Base-by-base conservation (phyloP, 345 rosid species). In the Leavenworthia alabamica region DNA sequence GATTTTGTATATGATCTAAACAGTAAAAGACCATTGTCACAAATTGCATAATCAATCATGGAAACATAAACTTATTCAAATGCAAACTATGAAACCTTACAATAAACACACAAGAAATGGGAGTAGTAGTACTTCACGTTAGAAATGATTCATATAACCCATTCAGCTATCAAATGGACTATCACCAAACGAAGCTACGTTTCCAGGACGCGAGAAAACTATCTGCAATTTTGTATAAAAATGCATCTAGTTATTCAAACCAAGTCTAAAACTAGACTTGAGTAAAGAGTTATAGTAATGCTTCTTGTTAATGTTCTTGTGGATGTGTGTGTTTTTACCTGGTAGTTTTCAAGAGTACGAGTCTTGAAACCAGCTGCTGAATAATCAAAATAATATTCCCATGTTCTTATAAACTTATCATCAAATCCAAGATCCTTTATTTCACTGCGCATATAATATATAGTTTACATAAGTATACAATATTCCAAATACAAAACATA, bases 361-460 rank as follows among this genome's bases (percentile, higher is more conserved):
- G 91, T 70, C 78, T 82, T 86, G 75, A 85, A 92, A 47, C 94
- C 89, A 14, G 95, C 98, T 13, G 95, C 93, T 4, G 77, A 83
- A 36, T 92, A 86, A 48, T 89, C 93, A 26, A 92, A 92, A 70
- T 92, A 92, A 47, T 89, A 92, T 56, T 89, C 97, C 97, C 97
- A 92, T 12, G 95, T 89, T 33, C 93, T 66, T 2, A 86, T 67
- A 80, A 92, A 92, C 61, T 82, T 74, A 16, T 92, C 88, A 36
- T 80, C 41, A 68, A 92, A 86, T 71, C 94, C 97, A 37, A 92
- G 70, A 12, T 72, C 77, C 57, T 49, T 29, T 67, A 89, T 85
- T 81, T 85, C 45, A 66, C 98, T 89, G 71, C 43, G 22, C 5
- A 54, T 1, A 20, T 20, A 7, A 43, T 14, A 5, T 22, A 22